Conservation (phyloP, 257 asterid genomes). For the Cynanchum wilfordii region DNA sequence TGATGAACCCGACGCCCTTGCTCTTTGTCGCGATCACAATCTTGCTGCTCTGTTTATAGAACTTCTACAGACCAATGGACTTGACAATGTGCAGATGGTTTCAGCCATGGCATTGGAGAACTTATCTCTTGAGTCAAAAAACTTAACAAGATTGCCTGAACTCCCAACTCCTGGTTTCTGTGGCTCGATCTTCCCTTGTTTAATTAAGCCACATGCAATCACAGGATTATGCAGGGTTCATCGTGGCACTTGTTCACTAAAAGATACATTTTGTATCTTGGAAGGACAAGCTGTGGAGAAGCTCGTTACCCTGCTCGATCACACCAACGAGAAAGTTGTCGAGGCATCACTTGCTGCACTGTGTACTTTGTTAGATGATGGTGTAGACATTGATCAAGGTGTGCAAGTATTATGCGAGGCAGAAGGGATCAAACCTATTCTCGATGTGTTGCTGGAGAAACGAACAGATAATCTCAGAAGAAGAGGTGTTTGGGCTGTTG, state of each 20-base stretch:
- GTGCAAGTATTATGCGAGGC: conserved; percentile 58
- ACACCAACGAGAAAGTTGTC: conserved; percentile 68
- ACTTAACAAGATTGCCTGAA: conserved; percentile 63
- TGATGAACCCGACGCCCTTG: conserved; percentile 50
- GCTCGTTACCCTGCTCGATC: conserved; percentile 80
- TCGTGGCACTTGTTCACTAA: conserved; percentile 63
- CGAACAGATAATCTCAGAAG: conserved; percentile 64
- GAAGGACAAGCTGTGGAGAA: conserved; percentile 85
- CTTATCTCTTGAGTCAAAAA: conserved; percentile 66
- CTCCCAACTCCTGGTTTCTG: conserved; percentile 55
- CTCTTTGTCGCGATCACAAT: conserved; percentile 55
- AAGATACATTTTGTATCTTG: conserved; percentile 68
- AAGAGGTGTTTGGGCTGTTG: conserved; percentile 89
- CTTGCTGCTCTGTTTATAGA: conserved; percentile 68
- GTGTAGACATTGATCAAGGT: conserved; percentile 68
- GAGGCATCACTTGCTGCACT: conserved; percentile 91
- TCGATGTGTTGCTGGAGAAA: conserved; percentile 67
- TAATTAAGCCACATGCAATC: conserved; percentile 51
- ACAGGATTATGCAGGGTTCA: conserved; percentile 72
- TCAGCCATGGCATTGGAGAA: conserved; percentile 91
- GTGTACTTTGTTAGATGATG: conserved; percentile 76
- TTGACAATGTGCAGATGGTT: conserved; percentile 88
- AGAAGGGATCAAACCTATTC: conserved; percentile 67
- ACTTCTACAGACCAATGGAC: conserved; percentile 72
- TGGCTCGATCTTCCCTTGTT: conserved; percentile 58